Conservation (phyloP, 2,329 filamentous ascomycete species). For the Monilinia fructicola region DNA sequence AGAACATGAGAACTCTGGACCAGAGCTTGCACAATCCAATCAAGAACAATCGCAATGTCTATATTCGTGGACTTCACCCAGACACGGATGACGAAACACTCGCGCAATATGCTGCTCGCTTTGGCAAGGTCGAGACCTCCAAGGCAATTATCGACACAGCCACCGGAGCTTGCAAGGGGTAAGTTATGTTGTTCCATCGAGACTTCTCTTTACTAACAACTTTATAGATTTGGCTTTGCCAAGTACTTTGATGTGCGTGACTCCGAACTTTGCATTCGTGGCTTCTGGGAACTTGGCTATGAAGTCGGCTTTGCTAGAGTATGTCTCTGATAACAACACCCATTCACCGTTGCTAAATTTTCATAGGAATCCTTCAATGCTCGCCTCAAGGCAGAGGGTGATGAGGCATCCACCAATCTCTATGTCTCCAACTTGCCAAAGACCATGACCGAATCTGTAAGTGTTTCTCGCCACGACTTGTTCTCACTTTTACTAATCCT, state of each 20-base stretch:
- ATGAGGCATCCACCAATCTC: conserved; percentile 86
- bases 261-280: conserved; percentile 93
- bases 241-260: conserved; percentile 87
- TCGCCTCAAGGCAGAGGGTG: conserved; percentile 92
- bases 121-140: conserved; percentile 91
- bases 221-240: conserved; percentile 85
- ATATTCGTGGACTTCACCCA: conserved; percentile 92
- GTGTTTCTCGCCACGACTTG: conserved; percentile 40
- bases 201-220: conserved; percentile 15
- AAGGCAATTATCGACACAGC: conserved; percentile 98
- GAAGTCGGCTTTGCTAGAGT: conserved; percentile 97
- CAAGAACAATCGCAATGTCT: conserved; percentile 92
- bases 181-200: conserved; percentile 39
- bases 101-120: conserved; percentile 77
- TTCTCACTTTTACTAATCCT: conserved; percentile 33
- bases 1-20: conserved; percentile 84
- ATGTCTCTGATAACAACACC: conserved; percentile 40
- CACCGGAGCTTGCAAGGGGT: conserved; percentile 96
- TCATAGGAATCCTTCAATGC: conserved; percentile 93
- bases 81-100: conserved; percentile 93
- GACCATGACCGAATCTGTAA: conserved; percentile 83
- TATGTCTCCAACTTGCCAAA: conserved; percentile 98
- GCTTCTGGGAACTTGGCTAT: conserved; percentile 91
- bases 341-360: conserved; percentile 33
- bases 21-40: conserved; percentile 93